These are phyloP conservation scores for Pyrenophora teres DNA, from an alignment of 2,329 filamentous ascomycete species.

Conservation along the genomic window DNA sequence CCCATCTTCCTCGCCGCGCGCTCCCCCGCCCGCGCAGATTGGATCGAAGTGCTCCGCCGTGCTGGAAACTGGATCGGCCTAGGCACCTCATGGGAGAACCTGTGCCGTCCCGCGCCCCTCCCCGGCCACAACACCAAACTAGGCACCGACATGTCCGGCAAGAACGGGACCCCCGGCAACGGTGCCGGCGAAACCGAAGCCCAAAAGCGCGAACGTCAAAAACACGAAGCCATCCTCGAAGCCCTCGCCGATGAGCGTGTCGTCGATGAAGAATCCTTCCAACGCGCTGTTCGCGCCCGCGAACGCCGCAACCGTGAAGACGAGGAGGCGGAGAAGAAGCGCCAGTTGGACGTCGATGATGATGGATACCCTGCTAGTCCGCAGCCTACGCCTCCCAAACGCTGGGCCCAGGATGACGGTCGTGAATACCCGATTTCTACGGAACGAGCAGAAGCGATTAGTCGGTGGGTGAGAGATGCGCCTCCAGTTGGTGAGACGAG, in stretches of 20 bases:
- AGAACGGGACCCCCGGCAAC: background rate
- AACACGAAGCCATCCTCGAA: slow-evolving; percentile 69
- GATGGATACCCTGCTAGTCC: slow-evolving; percentile 3
- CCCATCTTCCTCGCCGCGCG: slow-evolving; percentile 77
- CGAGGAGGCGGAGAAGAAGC: slow-evolving; percentile 52
- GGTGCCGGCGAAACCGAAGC: slow-evolving; percentile 52
- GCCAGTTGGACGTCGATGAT: background rate
- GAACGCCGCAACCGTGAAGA: slow-evolving; percentile 63
- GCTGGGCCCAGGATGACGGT: slow-evolving; percentile 68
- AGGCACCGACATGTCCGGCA: background rate
- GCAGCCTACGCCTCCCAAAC: slow-evolving; percentile 49
- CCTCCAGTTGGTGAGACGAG: slow-evolving; percentile 47
- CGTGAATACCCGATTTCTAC: slow-evolving; percentile 73
- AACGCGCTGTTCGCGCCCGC: slow-evolving; percentile 64
- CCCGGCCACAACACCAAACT: slow-evolving; percentile 33
- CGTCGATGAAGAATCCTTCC: slow-evolving; percentile 68
- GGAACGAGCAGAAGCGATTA: slow-evolving; percentile 70
- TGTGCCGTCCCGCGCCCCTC: slow-evolving; percentile 62
- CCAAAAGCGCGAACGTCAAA: slow-evolving; percentile 63
- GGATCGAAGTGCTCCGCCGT: slow-evolving; percentile 74
- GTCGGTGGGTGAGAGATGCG: slow-evolving; percentile 67
- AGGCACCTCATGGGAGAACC: slow-evolving; percentile 67
- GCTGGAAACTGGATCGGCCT: slow-evolving; percentile 73
- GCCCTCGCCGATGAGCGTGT: slow-evolving; percentile 70
- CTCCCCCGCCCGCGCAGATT: slow-evolving; percentile 75